Evolutionary conservation across 768 basidiomycete genomes (phyloP).

Genomic region (Tylopilus rubrobrunneus): DNA sequence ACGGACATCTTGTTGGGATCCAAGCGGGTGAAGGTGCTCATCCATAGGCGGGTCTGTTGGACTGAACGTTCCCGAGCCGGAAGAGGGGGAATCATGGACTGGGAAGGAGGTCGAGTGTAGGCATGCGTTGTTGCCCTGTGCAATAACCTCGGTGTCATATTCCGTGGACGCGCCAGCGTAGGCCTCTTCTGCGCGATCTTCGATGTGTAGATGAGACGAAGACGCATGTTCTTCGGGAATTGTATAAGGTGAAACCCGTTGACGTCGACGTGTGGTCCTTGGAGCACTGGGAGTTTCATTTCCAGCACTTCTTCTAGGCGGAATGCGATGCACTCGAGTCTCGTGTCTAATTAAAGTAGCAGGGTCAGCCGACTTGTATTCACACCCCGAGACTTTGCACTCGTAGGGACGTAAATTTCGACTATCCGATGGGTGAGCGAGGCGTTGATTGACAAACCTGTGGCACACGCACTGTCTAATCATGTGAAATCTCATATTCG

Average conservation of each 20-base stretch:
- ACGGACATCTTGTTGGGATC: background rate
- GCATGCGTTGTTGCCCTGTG: no score
- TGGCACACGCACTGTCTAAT: slow-evolving; percentile 29
- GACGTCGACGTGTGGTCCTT: background rate
- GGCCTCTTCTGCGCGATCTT: background rate
- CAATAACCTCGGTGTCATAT: no score
- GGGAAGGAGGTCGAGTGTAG: background rate
- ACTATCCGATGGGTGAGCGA: slow-evolving; percentile 10
- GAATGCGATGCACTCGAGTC: slow-evolving; percentile 2
- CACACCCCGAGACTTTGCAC: background rate
- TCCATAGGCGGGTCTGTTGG: background rate
- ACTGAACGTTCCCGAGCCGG: no score
- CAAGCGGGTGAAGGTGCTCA: background rate
- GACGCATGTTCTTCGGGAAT: no score
- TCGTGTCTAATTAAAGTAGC: background rate
- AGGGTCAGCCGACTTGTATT: background rate
- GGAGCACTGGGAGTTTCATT: background rate
- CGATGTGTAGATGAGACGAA: no score
- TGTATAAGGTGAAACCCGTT: no score
- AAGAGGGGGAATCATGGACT: background rate
- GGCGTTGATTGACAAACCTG: background rate
- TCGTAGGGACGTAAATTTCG: slow-evolving; percentile 5
- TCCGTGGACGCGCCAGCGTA: background rate
- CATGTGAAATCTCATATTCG: slow-evolving; percentile 25
- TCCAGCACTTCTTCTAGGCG: background rate